Evolutionary conservation across 1,284 basidiomycete genomes (phyloP), one percentile per base, ranked within the genome.

Genomic region (Heterobasidion occidentale): DNA sequence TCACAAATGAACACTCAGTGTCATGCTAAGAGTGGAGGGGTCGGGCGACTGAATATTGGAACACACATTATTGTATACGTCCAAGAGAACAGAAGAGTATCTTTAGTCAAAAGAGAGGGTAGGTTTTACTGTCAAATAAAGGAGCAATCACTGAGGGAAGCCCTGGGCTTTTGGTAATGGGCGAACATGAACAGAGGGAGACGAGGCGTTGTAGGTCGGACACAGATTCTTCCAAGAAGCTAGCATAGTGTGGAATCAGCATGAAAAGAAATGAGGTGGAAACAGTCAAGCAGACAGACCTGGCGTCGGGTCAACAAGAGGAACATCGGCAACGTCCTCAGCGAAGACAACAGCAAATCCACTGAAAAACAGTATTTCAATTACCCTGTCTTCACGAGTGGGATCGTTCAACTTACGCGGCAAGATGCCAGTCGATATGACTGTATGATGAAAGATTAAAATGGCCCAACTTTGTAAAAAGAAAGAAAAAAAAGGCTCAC

Each of bases 351-450:
- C 38, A 15, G 52, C 52, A 15, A 45, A 53, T 27, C 42, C 44
- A 20, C 42, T 46, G 8, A 14, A 35, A 53, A 46, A 27, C 2
- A 20, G 5, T 42, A 14, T 4, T 36, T 53, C 12, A 33, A 17
- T 46, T 11, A 27, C 17, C n/a, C 27, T 27, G 27, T 1, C 27
- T 27, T 27, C 33, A 12, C 3, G 27, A 45, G n/a, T 46, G 14
- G 17, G 17, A 19, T 9, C 27, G 17, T 36, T 12, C 11, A 19
- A 50, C 48, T 15, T 36, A 51, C 47, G 20, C 36, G 9, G 17
- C 15, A 9, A 55, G 36, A 42, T 55, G 54, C 54, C 54, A 55
- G 20, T 55, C 54, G n/a, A 55, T 55, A 36, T 55, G 54, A 38
- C 53, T 51, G 34, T 2, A 15, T 9, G 17, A 36, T 35, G 2